phyloP scores from a whole-genome alignment of 441 rosid genomes.

The Pelargonium citronellum region DNA sequence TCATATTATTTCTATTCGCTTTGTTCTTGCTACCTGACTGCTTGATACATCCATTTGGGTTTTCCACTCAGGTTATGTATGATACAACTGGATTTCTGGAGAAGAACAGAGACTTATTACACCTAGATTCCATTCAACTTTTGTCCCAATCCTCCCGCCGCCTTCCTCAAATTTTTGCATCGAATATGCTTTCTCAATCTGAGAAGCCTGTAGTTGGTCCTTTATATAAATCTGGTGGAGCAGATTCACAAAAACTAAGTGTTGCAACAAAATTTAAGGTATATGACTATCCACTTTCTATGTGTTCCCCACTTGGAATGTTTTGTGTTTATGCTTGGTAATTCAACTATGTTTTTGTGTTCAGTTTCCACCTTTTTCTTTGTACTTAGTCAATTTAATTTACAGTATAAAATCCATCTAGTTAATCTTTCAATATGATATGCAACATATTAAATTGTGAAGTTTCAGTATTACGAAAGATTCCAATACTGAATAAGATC shows the following conservation, averaged over 20 bases:
- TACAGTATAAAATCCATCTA: not conserved
- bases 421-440: not conserved
- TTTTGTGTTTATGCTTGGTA: too few relatives aligned
- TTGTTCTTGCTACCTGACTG: slow-evolving; percentile 19
- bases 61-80: slow-evolving; percentile 64
- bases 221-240: slow-evolving; percentile 87
- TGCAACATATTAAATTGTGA: too few relatives aligned
- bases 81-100: slow-evolving; percentile 94
- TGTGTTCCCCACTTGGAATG: too few relatives aligned
- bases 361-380: not conserved
- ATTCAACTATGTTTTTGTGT: not conserved
- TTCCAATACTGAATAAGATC: too few relatives aligned
- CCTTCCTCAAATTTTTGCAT: slow-evolving; percentile 86
- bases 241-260: slow-evolving; percentile 92
- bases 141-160: slow-evolving; percentile 79
- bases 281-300: not conserved
- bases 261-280: slow-evolving; percentile 97
- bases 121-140: slow-evolving; percentile 88
- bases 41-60: slow-evolving; percentile 28
- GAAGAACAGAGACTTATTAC: slow-evolving; percentile 93
- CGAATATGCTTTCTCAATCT: slow-evolving; percentile 77
- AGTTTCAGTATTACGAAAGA: too few relatives aligned
- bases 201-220: slow-evolving; percentile 80
- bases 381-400: not conserved
- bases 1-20: not conserved